Percentiles rank a stretch among this genome's conserved stretches.
Evolutionary conservation across 2,329 filamentous ascomycete species (phyloP).

Genomic region (Pseudogymnoascus sp.): DNA sequence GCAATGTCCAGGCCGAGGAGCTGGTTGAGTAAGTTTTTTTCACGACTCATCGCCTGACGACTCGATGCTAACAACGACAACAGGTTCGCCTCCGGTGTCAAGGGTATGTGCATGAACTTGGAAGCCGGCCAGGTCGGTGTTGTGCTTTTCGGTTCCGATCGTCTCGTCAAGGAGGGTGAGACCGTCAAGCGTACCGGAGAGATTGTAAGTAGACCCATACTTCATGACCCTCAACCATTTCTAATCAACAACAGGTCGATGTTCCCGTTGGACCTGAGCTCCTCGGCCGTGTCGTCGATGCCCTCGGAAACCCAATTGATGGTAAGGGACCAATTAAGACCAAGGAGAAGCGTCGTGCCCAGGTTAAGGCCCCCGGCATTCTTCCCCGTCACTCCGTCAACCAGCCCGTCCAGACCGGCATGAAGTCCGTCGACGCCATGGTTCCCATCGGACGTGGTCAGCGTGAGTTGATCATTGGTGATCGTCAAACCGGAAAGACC

Average conservation of each 20-base stretch:
- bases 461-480: constrained; percentile 99
- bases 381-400: constrained; percentile 94
- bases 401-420: constrained; percentile 97
- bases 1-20: constrained; percentile 99
- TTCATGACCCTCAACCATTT: neutral
- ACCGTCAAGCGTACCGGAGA: constrained; percentile 98
- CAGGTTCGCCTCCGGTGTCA: constrained; percentile 98
- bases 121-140: constrained; percentile 99
- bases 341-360: constrained; percentile 87
- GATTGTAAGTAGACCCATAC: constrained; percentile 64
- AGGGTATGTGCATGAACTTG: constrained; percentile 99
- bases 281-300: constrained; percentile 96
- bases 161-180: constrained; percentile 99
- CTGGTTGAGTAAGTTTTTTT: constrained; percentile 82
- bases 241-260: constrained; percentile 61
- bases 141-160: constrained; percentile 99
- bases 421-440: constrained; percentile 99
- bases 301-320: constrained; percentile 97
- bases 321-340: constrained; percentile 96
- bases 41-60: constrained; percentile 18
- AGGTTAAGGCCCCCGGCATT: constrained; percentile 98
- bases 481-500: constrained; percentile 99
- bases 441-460: constrained; percentile 99
- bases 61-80: constrained; percentile 23
- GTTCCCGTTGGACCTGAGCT: constrained; percentile 88